Base-by-base conservation (phyloP, 2,329 filamentous ascomycete species). In the Fusarium avenaceum region DNA sequence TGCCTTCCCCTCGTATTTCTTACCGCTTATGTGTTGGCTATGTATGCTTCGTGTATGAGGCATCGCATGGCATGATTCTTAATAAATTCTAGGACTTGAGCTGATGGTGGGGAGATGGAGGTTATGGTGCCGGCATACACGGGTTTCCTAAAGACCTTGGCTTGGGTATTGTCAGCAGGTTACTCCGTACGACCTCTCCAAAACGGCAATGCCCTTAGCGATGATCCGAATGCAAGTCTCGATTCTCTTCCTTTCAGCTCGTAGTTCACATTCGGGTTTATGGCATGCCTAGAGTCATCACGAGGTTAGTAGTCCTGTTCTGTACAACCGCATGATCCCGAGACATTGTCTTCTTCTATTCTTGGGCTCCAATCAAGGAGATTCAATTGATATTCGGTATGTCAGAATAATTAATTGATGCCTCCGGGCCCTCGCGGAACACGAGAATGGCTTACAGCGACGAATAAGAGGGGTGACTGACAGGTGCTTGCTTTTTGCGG, bases 371-470 rank as follows among this genome's bases (percentile, higher is more conserved):
- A 56, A 63, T 45, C n/a, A 39, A 1, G 10, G 3, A 11, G 19
- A 13, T n/a, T 30, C 4, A 20, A 19, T 13, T n/a, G 38, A 6
- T 6, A n/a, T 24, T 32, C 15, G 39, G 17, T 28, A 22, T 50
- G 53, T 43, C 38, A 52, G 19, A 40, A 39, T 22, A 22, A 15
- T 33, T 33, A 24, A 55, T 44, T 28, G 30, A 40, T 62, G 48
- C 24, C 30, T 40, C 30, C 48, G 38, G 56, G 24, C 24, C 38
- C 13, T 64, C 53, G 45, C 59, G 33, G 40, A 64, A 65, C 46
- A 64, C 61, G 60, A 65, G 32, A 57, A 46, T 38, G 49, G 60
- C 60, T 48, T 65, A 17, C 38, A 14, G 19, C 22, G 64, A 64
- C 64, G 64, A 67, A 67, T 67, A 26, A 53, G 63, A 50, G 39